Conservation (phyloP, 1,284 basidiomycete species). For the Pseudozyma sp. region DNA sequence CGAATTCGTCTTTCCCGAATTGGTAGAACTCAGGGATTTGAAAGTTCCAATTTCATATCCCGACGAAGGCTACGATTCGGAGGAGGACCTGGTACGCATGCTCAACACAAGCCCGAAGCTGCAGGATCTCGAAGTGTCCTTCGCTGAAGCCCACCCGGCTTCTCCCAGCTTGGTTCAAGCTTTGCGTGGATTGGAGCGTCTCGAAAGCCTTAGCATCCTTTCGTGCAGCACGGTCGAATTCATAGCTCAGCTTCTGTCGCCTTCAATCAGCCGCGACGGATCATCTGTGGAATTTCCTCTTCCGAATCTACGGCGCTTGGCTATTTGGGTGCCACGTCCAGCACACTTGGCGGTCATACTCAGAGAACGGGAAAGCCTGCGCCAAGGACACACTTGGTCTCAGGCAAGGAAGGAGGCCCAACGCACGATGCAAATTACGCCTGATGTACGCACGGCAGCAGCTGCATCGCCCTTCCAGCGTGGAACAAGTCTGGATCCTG, state of each 20-base stretch:
- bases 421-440: no score
- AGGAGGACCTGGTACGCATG: not conserved
- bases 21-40: not conserved
- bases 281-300: not conserved
- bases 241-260: no score
- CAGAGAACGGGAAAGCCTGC: not conserved
- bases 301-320: not conserved
- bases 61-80: not conserved
- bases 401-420: not conserved
- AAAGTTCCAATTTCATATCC: not conserved
- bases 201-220: not conserved
- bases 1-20: constrained; percentile 4
- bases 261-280: no score
- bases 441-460: not conserved
- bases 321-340: not conserved
- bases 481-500: not conserved
- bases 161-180: not conserved
- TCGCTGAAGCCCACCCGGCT: not conserved
- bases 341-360: not conserved
- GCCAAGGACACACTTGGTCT: not conserved
- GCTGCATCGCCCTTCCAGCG: constrained; percentile 2
- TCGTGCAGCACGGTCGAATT: no score
- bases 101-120: constrained; percentile 4
- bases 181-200: constrained; percentile 1
- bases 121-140: not conserved